A percentile compares a stretch with the other conserved stretches of the same genome.
Evolutionary conservation across 306 rosid species (phyloP).

Genomic region (Lathyrus aphaca): DNA sequence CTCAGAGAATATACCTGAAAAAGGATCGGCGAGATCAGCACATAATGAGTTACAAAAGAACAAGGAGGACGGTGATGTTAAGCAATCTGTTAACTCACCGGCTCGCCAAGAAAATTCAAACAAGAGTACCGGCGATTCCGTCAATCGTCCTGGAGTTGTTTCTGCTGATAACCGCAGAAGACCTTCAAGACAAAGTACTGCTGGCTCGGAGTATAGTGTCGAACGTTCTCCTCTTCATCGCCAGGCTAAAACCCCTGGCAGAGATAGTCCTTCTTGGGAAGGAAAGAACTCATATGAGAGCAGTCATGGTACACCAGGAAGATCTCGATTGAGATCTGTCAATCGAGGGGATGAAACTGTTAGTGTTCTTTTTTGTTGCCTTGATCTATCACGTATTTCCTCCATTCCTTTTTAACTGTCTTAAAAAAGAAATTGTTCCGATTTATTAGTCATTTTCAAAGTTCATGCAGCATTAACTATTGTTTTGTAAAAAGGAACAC

Average conservation of each 20-base stretch:
- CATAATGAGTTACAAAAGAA: constrained; percentile 49
- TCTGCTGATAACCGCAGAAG: constrained; percentile 59
- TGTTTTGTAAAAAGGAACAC: background rate
- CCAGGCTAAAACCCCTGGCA: constrained; percentile 61
- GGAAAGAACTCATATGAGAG: constrained; percentile 65
- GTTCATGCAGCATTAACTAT: background rate
- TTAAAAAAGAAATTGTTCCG: background rate
- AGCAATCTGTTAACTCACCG: constrained; percentile 59
- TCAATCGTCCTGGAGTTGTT: constrained; percentile 42
- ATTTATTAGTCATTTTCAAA: background rate
- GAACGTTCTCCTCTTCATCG: constrained; percentile 93
- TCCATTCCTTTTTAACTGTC: background rate
- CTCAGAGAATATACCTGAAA: constrained; percentile 40
- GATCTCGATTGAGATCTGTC: constrained; percentile 63
- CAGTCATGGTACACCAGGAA: constrained; percentile 80
- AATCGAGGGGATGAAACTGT: constrained; percentile 69
- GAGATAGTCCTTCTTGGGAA: constrained; percentile 71
- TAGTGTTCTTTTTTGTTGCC: constrained; percentile 46
- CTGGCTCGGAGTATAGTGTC: constrained; percentile 65
- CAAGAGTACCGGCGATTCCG: constrained; percentile 47
- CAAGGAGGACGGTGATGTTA: constrained; percentile 59
- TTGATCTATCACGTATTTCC: background rate
- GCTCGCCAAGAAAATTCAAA: constrained; percentile 53
- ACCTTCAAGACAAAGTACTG: constrained; percentile 54
- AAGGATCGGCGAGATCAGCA: constrained; percentile 45